Evolutionary conservation across 1,284 basidiomycete genomes (phyloP).

Genomic region (Ceratobasidium sp.): DNA sequence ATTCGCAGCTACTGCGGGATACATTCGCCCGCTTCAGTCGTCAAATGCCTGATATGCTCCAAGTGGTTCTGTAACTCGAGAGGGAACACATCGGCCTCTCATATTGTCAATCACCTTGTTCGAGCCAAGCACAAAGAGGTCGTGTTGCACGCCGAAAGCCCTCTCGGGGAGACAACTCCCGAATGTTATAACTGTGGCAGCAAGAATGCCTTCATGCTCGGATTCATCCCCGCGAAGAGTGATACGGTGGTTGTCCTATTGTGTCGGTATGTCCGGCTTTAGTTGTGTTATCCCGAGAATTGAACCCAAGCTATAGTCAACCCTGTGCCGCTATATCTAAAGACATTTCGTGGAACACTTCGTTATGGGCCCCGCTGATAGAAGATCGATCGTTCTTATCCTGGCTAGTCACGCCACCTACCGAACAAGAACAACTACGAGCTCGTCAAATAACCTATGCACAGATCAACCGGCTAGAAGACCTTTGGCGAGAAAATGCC

Average conservation of each 20-base stretch:
- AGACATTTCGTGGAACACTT: conserved; percentile 98
- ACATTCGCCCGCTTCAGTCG: conserved; percentile 95
- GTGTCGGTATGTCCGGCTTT: conserved; percentile 77
- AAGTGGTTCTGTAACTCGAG: conserved; percentile 99
- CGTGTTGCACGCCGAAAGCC: conserved; percentile 93
- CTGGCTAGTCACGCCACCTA: conserved; percentile 98
- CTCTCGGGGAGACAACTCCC: conserved; percentile 95
- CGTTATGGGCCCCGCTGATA: conserved; percentile 98
- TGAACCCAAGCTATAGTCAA: conserved; percentile 70
- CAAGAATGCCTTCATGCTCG: conserved; percentile 99
- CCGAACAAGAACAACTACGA: conserved; percentile 93
- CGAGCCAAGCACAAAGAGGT: conserved; percentile 99
- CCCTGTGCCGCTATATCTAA: conserved; percentile 97
- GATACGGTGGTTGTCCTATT: conserved; percentile 99
- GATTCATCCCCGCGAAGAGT: conserved; percentile 99
- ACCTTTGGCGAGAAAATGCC: conserved; percentile 97
- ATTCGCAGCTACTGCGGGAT: conserved; percentile 95
- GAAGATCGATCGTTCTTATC: conserved; percentile 98
- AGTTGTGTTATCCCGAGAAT: conserved; percentile 18
- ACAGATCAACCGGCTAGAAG: conserved; percentile 97
- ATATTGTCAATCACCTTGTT: conserved; percentile 99
- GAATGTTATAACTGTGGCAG: conserved; percentile 99
- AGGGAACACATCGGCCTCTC: conserved; percentile 96
- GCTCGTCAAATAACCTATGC: conserved; percentile 96
- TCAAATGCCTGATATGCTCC: conserved; percentile 94